These are phyloP conservation scores for Delonix regia DNA, from an alignment of 306 rosid genomes.

Conservation along the genomic window DNA sequence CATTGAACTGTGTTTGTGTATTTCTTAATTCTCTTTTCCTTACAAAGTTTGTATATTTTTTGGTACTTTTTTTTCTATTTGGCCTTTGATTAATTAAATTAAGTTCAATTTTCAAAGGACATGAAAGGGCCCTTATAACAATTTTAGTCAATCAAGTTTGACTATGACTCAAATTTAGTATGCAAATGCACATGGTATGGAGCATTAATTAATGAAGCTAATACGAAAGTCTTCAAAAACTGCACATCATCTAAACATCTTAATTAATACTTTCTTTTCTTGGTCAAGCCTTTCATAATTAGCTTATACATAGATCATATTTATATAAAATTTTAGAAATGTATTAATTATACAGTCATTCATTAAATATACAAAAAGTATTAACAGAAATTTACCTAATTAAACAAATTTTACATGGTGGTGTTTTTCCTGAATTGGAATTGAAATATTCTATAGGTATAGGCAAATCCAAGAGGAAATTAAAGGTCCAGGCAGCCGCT, in stretches of 20 bases:
- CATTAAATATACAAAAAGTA: no score
- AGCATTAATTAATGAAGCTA: not conserved
- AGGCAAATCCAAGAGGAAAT: not conserved
- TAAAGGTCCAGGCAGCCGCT: not conserved
- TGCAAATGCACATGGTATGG: not conserved
- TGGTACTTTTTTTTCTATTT: not conserved
- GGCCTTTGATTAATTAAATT: constrained; percentile 16
- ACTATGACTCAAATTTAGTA: not conserved
- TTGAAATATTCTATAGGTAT: not conserved
- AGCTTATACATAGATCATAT: no score
- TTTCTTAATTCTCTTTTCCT: not conserved
- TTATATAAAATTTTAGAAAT: no score
- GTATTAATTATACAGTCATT: no score
- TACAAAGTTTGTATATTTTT: not conserved
- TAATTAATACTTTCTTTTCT: no score
- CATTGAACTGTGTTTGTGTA: not conserved
- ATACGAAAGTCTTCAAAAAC: not conserved
- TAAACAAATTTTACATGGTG: not conserved
- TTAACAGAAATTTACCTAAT: no score
- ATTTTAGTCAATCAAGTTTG: constrained; percentile 7
- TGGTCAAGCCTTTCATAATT: no score
- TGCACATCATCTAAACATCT: no score
- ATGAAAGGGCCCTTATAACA: constrained; percentile 2
- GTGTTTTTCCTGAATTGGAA: constrained; percentile 2
- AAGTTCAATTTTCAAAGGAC: not conserved